A percentile compares a stretch with the other conserved stretches of the same genome.
These are phyloP conservation scores for Lentinula detonsa DNA, from an alignment of 768 basidiomycete species.

Conservation along the genomic window DNA sequence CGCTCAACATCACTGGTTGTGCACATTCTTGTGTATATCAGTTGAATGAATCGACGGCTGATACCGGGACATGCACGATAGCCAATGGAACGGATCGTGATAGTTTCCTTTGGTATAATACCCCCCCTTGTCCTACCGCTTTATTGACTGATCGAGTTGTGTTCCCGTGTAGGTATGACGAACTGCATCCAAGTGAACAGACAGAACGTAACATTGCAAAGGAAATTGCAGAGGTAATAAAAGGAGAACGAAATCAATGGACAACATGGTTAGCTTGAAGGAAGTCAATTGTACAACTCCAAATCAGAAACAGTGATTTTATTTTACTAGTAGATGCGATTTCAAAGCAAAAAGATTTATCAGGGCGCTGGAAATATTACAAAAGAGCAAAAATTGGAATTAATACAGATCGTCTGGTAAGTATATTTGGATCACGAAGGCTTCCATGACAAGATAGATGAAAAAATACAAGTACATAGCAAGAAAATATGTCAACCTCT, in stretches of 20 bases:
- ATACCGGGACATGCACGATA: constrained; percentile 24
- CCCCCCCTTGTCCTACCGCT: not conserved
- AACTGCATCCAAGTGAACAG: constrained; percentile 41
- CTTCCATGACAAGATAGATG: not conserved
- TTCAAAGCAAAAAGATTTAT: not conserved
- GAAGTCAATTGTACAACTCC: not conserved
- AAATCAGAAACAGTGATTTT: no score
- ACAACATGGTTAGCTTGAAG: constrained; percentile 34
- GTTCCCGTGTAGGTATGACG: constrained; percentile 26
- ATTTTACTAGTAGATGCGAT: not conserved
- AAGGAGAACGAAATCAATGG: constrained; percentile 30
- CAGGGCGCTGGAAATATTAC: not conserved
- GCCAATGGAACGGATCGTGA: constrained; percentile 28
- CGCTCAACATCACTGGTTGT: constrained; percentile 51
- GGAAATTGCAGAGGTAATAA: constrained; percentile 32
- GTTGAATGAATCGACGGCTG: constrained; percentile 20
- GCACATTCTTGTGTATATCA: constrained; percentile 42
- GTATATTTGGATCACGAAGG: not conserved
- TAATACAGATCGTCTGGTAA: not conserved
- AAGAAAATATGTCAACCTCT: not conserved
- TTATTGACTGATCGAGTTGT: not conserved
- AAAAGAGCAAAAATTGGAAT: not conserved
- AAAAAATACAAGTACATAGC: not conserved
- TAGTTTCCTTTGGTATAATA: constrained; percentile 44
- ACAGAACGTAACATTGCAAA: constrained; percentile 37